Conservation (phyloP, 2,329 filamentous ascomycete species). For the Paracamarosporium sp. region DNA sequence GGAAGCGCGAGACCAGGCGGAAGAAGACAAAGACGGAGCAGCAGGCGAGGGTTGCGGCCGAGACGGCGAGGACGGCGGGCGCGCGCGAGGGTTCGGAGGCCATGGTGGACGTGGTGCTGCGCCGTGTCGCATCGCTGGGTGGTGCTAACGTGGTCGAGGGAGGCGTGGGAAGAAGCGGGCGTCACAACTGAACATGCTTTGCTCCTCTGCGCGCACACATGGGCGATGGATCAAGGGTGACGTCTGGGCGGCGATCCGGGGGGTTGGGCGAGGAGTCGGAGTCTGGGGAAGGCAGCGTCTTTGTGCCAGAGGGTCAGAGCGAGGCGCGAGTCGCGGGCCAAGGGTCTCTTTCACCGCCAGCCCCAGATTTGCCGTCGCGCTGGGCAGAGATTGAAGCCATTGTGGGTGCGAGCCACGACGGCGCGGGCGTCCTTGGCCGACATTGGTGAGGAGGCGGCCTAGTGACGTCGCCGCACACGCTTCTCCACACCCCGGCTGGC, state of each 20-base stretch:
- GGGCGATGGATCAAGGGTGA: not conserved
- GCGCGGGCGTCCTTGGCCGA: not conserved
- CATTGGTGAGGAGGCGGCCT: not conserved
- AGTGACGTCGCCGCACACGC: not conserved
- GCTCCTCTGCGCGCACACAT: not conserved
- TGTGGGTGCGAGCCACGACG: not conserved
- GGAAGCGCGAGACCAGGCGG: slow-evolving; percentile 74
- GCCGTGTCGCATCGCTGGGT: slow-evolving; percentile 11
- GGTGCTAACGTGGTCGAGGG: slow-evolving; percentile 4
- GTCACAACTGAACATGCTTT: not conserved
- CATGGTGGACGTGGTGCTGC: slow-evolving; percentile 30
- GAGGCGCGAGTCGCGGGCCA: not conserved
- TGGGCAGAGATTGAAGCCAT: not conserved
- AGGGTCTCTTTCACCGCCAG: not conserved
- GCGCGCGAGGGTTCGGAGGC: slow-evolving; percentile 35
- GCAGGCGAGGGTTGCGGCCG: slow-evolving; percentile 71
- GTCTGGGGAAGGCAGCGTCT: not conserved
- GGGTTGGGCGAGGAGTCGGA: not conserved
- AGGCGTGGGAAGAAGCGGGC: not conserved
- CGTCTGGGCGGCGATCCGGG: not conserved
- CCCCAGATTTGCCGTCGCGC: slow-evolving; percentile 1
- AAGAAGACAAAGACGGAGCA: slow-evolving; percentile 77
- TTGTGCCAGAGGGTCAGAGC: not conserved
- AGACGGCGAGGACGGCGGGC: slow-evolving; percentile 69
- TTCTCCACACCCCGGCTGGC: not conserved